Evolutionary conservation across 495 filamentous ascomycete species (phyloP), one percentile per base, ranked within the genome.

Genomic region (Hypoxylon subgilvum): DNA sequence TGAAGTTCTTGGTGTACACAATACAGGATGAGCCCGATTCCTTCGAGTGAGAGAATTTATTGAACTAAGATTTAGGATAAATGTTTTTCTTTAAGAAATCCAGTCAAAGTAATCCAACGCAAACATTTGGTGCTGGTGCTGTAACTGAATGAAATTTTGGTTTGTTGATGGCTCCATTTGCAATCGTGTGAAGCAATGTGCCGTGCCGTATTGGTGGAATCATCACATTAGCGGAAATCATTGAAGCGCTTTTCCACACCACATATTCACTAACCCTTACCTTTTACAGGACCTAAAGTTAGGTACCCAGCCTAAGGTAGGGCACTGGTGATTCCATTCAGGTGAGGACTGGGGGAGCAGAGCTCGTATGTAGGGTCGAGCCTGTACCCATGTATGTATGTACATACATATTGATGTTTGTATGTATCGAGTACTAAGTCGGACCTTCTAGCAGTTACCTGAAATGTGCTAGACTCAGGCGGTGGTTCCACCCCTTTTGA

Each of bases 401-500:
- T 30, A 30, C 27, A 5, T 30, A 10, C 5, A 10, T 30, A 30
- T 39, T 17, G 14, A 17, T 39, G 17, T 6, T 13, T 39, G 36
- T 8, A 17, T 39, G 14, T 39, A 39, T 17, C 36, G 13, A 39
- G 13, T 39, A 39, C 36, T 39, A 39, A 13, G 10, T 39, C 40
- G 41, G 14, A 25, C 40, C 35, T 61, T 62, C 45, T 47, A 57
- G 36, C 28, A 57, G 52, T 46, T 57, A 47, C 53, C 54, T 57
- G 49, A 54, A 58, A 23, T 2, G 61, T 58, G 43, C 25, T 57
- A 57, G 35, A 53, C 31, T 27, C 39, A 28, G 28, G 19, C 8
- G 18, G 21, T 16, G 30, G 31, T 22, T 28, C 47, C 50, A 39
- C 50, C 35, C 31, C 16, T 48, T 49, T 22, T 19, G 49, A 53